phyloP scores from a whole-genome alignment of 2,329 filamentous ascomycete species.

The Chrysoporthe cubensis region DNA sequence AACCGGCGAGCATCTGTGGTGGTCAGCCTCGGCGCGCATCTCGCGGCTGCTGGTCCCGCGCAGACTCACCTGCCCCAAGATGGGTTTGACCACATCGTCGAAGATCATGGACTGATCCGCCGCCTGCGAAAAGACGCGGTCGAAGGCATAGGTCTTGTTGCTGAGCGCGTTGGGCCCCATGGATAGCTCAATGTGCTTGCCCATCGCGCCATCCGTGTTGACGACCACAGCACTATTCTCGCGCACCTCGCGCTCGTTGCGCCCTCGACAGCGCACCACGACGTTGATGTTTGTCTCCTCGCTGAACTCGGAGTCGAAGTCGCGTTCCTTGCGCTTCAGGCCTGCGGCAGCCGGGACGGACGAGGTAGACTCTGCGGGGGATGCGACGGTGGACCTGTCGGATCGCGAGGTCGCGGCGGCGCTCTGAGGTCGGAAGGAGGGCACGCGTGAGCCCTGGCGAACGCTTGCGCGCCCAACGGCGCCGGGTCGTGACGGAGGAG shows the following conservation, averaged over 20 bases:
- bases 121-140: constrained; percentile 94
- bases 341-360: constrained; percentile 62
- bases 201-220: constrained; percentile 83
- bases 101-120: constrained; percentile 94
- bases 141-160: constrained; percentile 96
- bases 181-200: constrained; percentile 79
- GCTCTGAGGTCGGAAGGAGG: constrained; percentile 31
- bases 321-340: constrained; percentile 84
- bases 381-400: constrained; percentile 56
- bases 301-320: constrained; percentile 69
- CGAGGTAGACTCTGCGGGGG: constrained; percentile 72
- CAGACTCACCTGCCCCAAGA: constrained; percentile 77
- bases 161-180: constrained; percentile 92
- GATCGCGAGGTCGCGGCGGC: constrained; percentile 36
- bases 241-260: constrained; percentile 87
- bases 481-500: constrained; percentile 29
- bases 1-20: constrained; percentile 82
- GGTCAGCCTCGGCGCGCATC: constrained; percentile 9
- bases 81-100: constrained; percentile 91
- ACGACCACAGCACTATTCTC: constrained; percentile 96
- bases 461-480: constrained; percentile 36
- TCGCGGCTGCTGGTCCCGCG: constrained; percentile 6
- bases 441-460: constrained; percentile 33
- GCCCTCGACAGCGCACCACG: constrained; percentile 89
- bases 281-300: constrained; percentile 98